Evolutionary conservation across 805 yeast genomes (phyloP).

Genomic region (Candida patagonica): DNA sequence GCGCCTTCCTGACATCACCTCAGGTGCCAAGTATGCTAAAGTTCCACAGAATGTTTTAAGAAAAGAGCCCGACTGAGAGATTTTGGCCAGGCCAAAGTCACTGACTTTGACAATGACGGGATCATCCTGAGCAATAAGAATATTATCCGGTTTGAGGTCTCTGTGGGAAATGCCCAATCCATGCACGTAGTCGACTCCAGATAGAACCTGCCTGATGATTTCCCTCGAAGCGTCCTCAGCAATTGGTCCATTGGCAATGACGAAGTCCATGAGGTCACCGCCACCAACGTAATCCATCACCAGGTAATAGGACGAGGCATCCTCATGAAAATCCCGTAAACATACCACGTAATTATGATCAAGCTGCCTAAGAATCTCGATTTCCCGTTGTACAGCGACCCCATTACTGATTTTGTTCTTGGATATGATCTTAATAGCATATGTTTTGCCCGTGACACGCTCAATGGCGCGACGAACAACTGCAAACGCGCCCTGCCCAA

Average conservation of each 20-base stretch:
- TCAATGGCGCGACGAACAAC: constrained; percentile 87
- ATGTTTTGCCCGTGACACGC: constrained; percentile 73
- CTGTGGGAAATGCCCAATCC: constrained; percentile 88
- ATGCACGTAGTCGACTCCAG: constrained; percentile 83
- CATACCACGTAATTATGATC: constrained; percentile 81
- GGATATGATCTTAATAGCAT: constrained; percentile 84
- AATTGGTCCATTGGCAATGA: constrained; percentile 76
- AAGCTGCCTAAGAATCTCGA: constrained; percentile 66
- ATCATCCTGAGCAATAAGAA: constrained; percentile 79
- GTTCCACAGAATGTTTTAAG: constrained; percentile 98
- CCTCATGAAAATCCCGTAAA: constrained; percentile 79
- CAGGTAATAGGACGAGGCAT: constrained; percentile 66
- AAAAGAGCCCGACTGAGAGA: constrained; percentile 71
- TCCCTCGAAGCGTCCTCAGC: constrained; percentile 88
- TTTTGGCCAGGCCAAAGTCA: constrained; percentile 93
- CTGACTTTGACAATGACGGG: constrained; percentile 90
- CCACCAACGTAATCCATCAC: constrained; percentile 96
- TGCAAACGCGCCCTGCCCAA: constrained; percentile 98
- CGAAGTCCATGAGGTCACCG: constrained; percentile 97
- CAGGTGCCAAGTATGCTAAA: constrained; percentile 94
- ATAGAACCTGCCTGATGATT: constrained; percentile 72
- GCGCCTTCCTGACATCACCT: constrained; percentile 46
- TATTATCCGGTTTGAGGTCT: constrained; percentile 94
- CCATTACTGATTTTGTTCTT: constrained; percentile 67
- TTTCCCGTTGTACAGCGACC: constrained; percentile 78